Percentiles rank a stretch among this genome's conserved stretches.
phyloP scores from a whole-genome alignment of 768 basidiomycete species.

The Phaffia tasmanica region DNA sequence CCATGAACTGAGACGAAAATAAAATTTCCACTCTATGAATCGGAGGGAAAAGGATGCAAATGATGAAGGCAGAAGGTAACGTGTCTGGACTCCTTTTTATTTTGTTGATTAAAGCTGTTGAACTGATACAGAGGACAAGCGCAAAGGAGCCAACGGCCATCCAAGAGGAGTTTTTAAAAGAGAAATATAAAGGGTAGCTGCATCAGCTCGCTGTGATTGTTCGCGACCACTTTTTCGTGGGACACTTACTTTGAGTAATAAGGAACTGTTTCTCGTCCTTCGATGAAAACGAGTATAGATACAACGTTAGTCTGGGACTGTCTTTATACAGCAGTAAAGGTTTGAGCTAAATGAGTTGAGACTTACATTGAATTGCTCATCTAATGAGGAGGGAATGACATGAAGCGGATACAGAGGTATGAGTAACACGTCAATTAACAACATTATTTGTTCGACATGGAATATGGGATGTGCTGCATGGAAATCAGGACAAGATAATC shows the following conservation, averaged over 20 bases:
- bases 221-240: no score
- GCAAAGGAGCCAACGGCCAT: no score
- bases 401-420: not conserved
- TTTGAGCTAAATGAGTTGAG: constrained; percentile 7
- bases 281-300: not conserved
- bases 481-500: constrained; percentile 1
- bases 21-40: no score
- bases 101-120: no score
- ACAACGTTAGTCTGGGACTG: not conserved
- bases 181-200: no score
- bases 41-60: no score
- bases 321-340: not conserved
- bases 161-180: no score
- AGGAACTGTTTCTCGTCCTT: constrained; percentile 93
- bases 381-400: constrained; percentile 38
- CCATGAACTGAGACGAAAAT: no score
- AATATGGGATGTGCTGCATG: not conserved
- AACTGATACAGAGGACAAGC: no score
- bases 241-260: constrained; percentile 58
- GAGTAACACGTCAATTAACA: not conserved
- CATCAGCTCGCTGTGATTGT: no score
- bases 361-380: constrained; percentile 84
- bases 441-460: not conserved
- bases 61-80: no score
- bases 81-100: no score